Base-by-base conservation (phyloP, 176 grass and related monocot species). In the Coix lacrymajobi region DNA sequence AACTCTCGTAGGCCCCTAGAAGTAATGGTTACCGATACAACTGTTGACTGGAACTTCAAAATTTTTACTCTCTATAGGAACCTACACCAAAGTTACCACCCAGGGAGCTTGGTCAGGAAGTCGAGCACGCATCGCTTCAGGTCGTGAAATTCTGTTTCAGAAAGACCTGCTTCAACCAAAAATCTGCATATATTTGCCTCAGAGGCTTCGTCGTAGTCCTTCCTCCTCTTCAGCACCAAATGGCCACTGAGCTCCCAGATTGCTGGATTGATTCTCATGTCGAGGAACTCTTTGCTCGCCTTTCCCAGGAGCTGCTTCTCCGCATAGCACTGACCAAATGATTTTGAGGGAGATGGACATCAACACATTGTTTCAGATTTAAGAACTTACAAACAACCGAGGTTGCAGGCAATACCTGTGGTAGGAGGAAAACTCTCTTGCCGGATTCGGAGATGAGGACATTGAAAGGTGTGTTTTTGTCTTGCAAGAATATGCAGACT, bases 191-290 rank as follows among this genome's bases (percentile, higher is more conserved):
- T 19, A 60, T 26, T 92, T 29, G 71, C 76, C 58, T 90, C 96
- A 0, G 83, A 89, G 19, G 84, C 85, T 79, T 93, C 91, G 0
- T 93, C 85, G 3, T 95, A 98, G 52, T 92, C 89, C 73, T 90
- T 90, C 76, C 80, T 93, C 63, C 77, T 84, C 88, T 98, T 95
- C 75, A 93, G 77, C 22, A 98, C 91, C 71, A 98, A 36, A 83
- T 98, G 96, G 20, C 96, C 93, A 77, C 96, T 90, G 31, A 95
- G 87, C 76, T 98, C 96, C 92, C 96, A 95, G 3, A 88, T 83
- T 22, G 91, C 96, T 15, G 96, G 96, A 41, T 91, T 98, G 39
- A 95, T 94, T 82, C 82, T 84, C 79, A 82, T 93, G 61, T 98
- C 87, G 0, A 98, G 83, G 38, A 93, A 80, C n/a, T 95, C 89